Base-by-base conservation (phyloP, 768 basidiomycete genomes). In the Rhodotorula taiwanensis region DNA sequence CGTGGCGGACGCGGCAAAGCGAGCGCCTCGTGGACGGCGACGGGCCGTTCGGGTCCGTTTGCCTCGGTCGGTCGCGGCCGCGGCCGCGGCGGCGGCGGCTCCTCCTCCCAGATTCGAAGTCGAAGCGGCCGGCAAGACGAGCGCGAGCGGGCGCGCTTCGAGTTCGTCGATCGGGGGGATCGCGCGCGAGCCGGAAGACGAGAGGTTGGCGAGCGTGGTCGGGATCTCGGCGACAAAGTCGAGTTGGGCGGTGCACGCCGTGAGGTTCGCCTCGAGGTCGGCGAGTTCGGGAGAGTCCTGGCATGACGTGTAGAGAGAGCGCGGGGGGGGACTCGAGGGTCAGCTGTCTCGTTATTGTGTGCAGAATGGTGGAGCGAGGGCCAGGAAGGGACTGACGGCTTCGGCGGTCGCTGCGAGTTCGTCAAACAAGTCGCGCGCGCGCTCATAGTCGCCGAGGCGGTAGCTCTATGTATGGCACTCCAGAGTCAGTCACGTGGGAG, bases 281-380 rank as follows among this genome's bases (percentile, higher is more conserved):
- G 74, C 68, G 55, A 75, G 70, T 55, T 78, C 77, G 25, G 77
- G 72, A 1, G 77, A 77, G 55, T 75, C 74, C 77, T 78, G 69
- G 3, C 20, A 31, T 14, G 50, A 23, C 28, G 2, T 21, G 31
- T 2, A 13, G 10, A 28, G 16, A 21, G 31, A 0, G 27, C n/a
- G n/a, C n/a, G n/a, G n/a, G n/a, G n/a, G n/a, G n/a, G n/a, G n/a
- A n/a, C n/a, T n/a, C n/a, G n/a, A n/a, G n/a, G n/a, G n/a, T n/a
- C n/a, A n/a, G n/a, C n/a, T n/a, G n/a, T n/a, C n/a, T n/a, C n/a
- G n/a, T n/a, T n/a, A n/a, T n/a, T n/a, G n/a, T n/a, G n/a, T n/a
- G n/a, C n/a, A n/a, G n/a, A n/a, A n/a, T n/a, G n/a, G n/a, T n/a
- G n/a, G n/a, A n/a, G n/a, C n/a, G n/a, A n/a, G n/a, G n/a, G n/a